Evolutionary conservation across 2,329 filamentous ascomycete genomes (phyloP), one percentile per base, ranked within the genome.

Genomic region (Nannizziopsis arthrosporioides): DNA sequence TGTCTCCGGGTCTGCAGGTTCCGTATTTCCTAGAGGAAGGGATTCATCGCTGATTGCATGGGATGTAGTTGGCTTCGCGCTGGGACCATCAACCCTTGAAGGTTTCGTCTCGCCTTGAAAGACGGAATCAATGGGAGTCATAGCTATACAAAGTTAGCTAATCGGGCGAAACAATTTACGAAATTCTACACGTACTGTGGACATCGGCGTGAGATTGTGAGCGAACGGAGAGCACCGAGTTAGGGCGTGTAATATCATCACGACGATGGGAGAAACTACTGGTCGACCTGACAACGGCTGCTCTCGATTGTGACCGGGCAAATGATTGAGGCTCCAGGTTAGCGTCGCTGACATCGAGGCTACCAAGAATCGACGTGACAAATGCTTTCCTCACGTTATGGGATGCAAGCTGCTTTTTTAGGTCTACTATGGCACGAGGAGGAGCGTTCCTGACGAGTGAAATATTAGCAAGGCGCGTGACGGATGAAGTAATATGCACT

Each of bases 331-430:
- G 50, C 10, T 61, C 57, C 9, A 56, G 42, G 40, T 64, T 59
- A 18, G 51, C 39, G 52, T 53, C 58, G 27, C 70, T 65, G 19
- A 82, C 77, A 5, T 75, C 77, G 47, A 94, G 75, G 53, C 84
- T 82, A 48, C 84, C 78, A 40, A 89, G 75, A 53, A 96, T 92
- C 53, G 84, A 82, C 48, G 81, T 77, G 53, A 85, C 83, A 59
- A 94, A 95, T 11, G 86, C 83, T 53, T 87, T 86, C 38, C 90
- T 80, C 43, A 96, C 86, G 59, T 87, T 87, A 64, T 85, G 84
- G 59, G 80, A 81, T 61, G 84, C 82, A 51, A 96, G 73, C 66
- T 94, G 87, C 61, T 80, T 84, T 69, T 92, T 92, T 31, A 96
- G 71, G 60, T 95, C 89, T 1, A 84, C 84, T 64, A 94, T 94